Conservation (phyloP, 23 red algal genomes). For the Gracilaria vermiculophylla region DNA sequence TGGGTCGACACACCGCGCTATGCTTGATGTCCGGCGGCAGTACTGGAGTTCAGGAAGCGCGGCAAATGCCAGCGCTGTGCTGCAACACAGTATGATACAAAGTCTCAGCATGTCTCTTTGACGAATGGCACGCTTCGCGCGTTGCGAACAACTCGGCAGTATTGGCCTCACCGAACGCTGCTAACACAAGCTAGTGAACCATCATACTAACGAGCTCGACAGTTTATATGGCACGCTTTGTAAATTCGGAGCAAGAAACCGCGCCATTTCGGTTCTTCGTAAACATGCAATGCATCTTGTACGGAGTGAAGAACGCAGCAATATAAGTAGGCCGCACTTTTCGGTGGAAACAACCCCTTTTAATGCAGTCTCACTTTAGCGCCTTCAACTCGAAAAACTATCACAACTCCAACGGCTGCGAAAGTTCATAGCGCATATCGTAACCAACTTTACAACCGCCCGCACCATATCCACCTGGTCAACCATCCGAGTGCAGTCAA, state of each 20-base stretch:
- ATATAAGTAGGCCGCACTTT: too few relatives aligned
- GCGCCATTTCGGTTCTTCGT: not conserved
- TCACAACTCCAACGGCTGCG: too few relatives aligned
- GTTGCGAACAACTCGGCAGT: not conserved
- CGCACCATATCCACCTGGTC: too few relatives aligned
- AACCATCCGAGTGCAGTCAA: too few relatives aligned
- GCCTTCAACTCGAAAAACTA: too few relatives aligned
- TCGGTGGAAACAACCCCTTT: too few relatives aligned
- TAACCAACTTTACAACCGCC: too few relatives aligned
- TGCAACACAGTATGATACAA: not conserved
- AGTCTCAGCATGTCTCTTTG: not conserved
- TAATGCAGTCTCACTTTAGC: too few relatives aligned
- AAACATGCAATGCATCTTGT: not conserved
- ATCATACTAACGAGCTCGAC: not conserved
- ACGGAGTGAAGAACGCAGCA: too few relatives aligned
- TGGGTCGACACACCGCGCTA: constrained; percentile 16
- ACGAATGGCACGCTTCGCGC: not conserved
- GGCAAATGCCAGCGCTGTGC: not conserved
- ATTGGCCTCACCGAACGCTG: not conserved
- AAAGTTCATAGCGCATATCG: too few relatives aligned
- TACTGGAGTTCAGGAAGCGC: not conserved
- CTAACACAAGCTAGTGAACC: not conserved
- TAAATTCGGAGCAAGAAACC: not conserved
- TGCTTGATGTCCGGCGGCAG: constrained; percentile 2
- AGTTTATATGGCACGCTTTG: too few relatives aligned